Base-by-base conservation (phyloP, 495 filamentous ascomycete genomes). In the Annulohypoxylon nitens region DNA sequence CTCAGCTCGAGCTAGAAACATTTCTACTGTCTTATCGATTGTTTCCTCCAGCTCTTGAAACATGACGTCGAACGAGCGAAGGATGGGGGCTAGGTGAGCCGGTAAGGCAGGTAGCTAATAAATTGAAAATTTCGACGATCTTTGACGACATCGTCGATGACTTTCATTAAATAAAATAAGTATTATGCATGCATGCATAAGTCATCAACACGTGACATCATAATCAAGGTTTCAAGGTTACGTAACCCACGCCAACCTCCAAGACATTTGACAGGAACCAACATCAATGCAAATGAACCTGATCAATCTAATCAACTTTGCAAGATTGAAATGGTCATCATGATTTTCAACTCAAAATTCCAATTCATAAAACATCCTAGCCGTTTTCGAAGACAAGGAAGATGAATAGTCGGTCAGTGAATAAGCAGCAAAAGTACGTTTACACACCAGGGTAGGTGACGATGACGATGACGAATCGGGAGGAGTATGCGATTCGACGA, bases 1-100 rank as follows among this genome's bases (percentile, higher is more conserved):
- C 41, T 18, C 36, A 59, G 37, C 23, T 51, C 18, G 48, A 53
- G 26, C 48, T 23, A 43, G 25, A 30, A 30, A 53, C 25, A 36
- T 11, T 14, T 30, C 30, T 57, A 11, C 6, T n/a, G 39, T 61
- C 58, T 61, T 61, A 61, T 61, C 58, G 58, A 61, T 61, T 61
- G 58, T 23, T 9, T 12, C 16, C 2, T 20, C 53, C 2, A 30
- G 0, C 8, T 30, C 48, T 14, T 25, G 25, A 55, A 33, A 55
- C 51, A 55, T 33, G 51, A 55, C 25, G 51, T 55, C 51, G 51
- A 26, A 16, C 25, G 18, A 26, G n/a, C n/a, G 43, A 20, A 47
- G 43, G 16, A 47, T 18, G 43, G 16, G 18, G 20, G 25, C 20
- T 51, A 51, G 45, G 45, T 23, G 7, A 23, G 43, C 14, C 8